Evolutionary conservation across 2,329 filamentous ascomycete genomes (phyloP).

Genomic region (Dothistroma pini): DNA sequence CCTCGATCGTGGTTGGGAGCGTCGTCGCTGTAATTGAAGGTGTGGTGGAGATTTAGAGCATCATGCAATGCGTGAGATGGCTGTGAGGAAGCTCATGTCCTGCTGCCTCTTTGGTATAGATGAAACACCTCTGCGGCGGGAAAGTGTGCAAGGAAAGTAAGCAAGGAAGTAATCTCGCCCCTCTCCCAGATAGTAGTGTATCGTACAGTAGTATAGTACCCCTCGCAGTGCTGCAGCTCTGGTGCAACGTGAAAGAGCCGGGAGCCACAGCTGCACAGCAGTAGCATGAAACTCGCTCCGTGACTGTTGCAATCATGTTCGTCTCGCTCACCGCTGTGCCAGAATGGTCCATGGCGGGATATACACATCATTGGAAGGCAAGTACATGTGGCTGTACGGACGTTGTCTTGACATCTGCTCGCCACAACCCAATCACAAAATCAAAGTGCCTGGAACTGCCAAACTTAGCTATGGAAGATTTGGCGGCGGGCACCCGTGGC

Average conservation of each 20-base stretch:
- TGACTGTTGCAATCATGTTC: not conserved
- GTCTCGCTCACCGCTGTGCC: not conserved
- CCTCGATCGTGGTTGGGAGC: not conserved
- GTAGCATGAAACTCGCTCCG: conserved; percentile 1
- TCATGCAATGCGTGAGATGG: not conserved
- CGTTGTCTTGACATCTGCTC: not conserved
- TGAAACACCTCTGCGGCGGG: not conserved
- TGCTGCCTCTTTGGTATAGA: not conserved
- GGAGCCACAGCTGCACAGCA: conserved; percentile 11
- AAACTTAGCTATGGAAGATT: not conserved
- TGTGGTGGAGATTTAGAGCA: not conserved
- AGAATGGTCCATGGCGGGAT: not conserved
- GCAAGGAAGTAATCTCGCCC: not conserved
- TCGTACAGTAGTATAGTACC: not conserved
- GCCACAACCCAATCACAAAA: not conserved
- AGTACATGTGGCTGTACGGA: not conserved
- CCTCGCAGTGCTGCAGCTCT: conserved; percentile 7
- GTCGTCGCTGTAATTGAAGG: not conserved
- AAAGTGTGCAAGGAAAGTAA: not conserved
- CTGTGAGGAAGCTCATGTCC: not conserved
- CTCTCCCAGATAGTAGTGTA: not conserved
- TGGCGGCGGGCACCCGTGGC: no score
- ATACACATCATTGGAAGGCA: not conserved
- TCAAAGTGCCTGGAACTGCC: not conserved
- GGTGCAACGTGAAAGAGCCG: conserved; percentile 6